Conservation (phyloP, 176 grass and related monocot species). For the Triticum turgidum region DNA sequence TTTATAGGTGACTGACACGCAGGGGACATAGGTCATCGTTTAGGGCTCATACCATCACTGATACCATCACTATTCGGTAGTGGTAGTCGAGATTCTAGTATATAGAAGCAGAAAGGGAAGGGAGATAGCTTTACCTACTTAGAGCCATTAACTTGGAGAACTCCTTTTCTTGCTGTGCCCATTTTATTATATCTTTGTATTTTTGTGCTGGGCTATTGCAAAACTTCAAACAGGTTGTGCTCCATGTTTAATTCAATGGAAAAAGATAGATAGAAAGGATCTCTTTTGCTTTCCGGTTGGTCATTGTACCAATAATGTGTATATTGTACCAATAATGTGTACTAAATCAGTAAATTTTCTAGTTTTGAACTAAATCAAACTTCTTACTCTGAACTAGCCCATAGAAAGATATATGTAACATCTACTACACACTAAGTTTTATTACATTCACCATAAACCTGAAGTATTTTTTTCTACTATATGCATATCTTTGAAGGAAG, state of each 20-base stretch:
- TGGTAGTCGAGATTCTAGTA: constrained; percentile 21
- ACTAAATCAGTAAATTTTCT: not conserved
- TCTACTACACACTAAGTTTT: not conserved
- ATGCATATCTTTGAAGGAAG: too few relatives aligned
- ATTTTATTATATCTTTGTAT: constrained; percentile 28
- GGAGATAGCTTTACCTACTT: constrained; percentile 48
- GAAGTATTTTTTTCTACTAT: too few relatives aligned
- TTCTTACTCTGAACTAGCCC: not conserved
- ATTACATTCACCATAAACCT: too few relatives aligned
- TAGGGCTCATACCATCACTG: constrained; percentile 25
- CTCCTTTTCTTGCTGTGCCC: constrained; percentile 53
- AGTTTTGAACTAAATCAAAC: not conserved
- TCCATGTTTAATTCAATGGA: constrained; percentile 50
- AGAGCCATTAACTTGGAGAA: constrained; percentile 56
- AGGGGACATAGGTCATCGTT: constrained; percentile 13
- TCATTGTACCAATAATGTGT: not conserved
- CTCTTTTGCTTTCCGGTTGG: constrained; percentile 6
- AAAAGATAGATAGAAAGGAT: constrained; percentile 41
- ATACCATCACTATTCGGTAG: constrained; percentile 6
- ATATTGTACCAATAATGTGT: not conserved
- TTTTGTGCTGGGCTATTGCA: constrained; percentile 37
- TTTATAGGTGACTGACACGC: constrained; percentile 37
- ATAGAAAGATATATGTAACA: not conserved
- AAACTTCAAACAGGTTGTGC: constrained; percentile 46
- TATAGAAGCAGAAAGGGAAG: constrained; percentile 67